phyloP scores from a whole-genome alignment of 352 stramenopile species.

The Phytophthora idaei region DNA sequence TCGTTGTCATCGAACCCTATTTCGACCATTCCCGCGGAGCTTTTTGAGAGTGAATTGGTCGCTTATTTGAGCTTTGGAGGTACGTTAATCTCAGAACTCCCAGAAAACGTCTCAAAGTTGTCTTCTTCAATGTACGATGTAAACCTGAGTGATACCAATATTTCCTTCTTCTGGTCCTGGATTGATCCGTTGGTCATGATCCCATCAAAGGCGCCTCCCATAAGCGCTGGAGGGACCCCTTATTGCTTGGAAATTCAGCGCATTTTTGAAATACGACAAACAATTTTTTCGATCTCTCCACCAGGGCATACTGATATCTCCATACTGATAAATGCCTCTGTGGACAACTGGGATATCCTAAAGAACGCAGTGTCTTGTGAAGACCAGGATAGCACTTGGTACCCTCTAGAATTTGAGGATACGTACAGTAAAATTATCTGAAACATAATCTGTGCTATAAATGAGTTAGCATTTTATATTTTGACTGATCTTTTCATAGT shows the following conservation, averaged over 20 bases:
- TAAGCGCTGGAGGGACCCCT: slow-evolving; percentile 28
- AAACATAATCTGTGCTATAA: not conserved
- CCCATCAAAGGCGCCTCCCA: slow-evolving; percentile 2
- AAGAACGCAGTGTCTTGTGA: not conserved
- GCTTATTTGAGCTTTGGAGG: slow-evolving; percentile 35
- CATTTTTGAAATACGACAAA: slow-evolving; percentile 21
- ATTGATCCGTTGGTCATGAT: slow-evolving; percentile 22
- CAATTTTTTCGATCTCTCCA: slow-evolving; percentile 2
- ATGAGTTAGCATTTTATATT: too few species aligned
- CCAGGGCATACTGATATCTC: not conserved
- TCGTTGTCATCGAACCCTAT: slow-evolving; percentile 38
- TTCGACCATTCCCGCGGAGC: slow-evolving; percentile 20
- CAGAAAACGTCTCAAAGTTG: slow-evolving; percentile 22
- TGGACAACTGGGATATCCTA: not conserved
- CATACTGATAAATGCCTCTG: not conserved
- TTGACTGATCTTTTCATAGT: too few species aligned
- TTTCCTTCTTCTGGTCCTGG: slow-evolving; percentile 42
- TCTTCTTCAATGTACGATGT: slow-evolving; percentile 31
- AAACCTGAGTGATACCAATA: slow-evolving; percentile 34
- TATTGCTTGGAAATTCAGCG: slow-evolving; percentile 22
- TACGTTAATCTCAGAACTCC: slow-evolving; percentile 28
- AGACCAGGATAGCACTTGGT: not conserved
- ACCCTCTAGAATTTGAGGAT: slow-evolving; percentile 2
- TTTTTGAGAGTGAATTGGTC: slow-evolving; percentile 40
- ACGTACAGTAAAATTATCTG: not conserved